Percentiles rank a stretch among this genome's conserved stretches.
Evolutionary conservation across 2,329 filamentous ascomycete species (phyloP).

Genomic region (Colletotrichum kahawae): DNA sequence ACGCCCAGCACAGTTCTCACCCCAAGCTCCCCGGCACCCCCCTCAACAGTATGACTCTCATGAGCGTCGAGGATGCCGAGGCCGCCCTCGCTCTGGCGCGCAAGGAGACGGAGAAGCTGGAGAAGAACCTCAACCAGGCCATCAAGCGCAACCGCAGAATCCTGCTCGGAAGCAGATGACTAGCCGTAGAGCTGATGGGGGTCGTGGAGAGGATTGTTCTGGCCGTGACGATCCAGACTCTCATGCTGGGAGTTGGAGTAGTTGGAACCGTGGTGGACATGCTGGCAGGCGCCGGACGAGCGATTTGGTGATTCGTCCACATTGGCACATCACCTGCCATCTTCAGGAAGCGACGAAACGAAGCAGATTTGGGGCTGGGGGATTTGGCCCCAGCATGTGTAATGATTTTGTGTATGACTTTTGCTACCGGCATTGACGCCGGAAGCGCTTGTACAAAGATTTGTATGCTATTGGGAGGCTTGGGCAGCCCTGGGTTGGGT

Average conservation of each 20-base stretch:
- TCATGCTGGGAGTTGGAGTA: constrained; percentile 21
- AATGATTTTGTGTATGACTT: neutral
- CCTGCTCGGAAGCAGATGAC: constrained; percentile 37
- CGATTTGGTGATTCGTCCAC: neutral
- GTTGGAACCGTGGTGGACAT: constrained; percentile 22
- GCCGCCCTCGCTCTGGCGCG: constrained; percentile 54
- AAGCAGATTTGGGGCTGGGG: neutral
- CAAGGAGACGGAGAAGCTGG: constrained; percentile 66
- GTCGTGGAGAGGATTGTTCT: constrained; percentile 18
- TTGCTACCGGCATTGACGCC: neutral
- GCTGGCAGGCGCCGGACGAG: neutral
- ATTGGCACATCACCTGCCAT: neutral
- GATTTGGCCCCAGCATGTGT: neutral
- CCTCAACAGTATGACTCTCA: constrained; percentile 57
- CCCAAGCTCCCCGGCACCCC: constrained; percentile 27
- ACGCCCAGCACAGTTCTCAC: neutral
- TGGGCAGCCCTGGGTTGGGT: neutral
- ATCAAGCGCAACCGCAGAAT: constrained; percentile 65
- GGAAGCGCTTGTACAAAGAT: neutral
- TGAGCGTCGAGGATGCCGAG: constrained; percentile 70
- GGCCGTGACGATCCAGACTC: constrained; percentile 22
- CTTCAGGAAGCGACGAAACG: neutral
- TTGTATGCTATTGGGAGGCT: neutral
- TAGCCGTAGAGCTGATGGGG: constrained; percentile 14
- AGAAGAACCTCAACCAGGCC: constrained; percentile 64